Conservation (phyloP, 2,329 filamentous ascomycete species). For the Emmonsia crescens region DNA sequence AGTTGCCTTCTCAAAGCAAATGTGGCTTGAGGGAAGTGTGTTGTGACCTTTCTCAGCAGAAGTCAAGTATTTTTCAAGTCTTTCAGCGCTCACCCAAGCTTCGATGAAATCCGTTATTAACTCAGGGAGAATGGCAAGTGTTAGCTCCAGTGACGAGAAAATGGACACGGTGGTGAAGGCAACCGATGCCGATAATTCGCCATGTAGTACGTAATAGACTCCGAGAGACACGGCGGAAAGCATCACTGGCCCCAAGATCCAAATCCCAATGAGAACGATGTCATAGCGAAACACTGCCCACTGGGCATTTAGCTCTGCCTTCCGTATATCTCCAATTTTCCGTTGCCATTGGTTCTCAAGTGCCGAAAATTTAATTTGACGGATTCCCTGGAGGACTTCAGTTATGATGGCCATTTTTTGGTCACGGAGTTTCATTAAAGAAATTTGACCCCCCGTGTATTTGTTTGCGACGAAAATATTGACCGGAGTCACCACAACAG, state of each 20-base stretch:
- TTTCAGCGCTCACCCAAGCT: slow-evolving; percentile 58
- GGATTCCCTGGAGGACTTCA: slow-evolving; percentile 66
- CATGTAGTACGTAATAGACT: slow-evolving; percentile 55
- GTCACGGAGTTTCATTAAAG: slow-evolving; percentile 65
- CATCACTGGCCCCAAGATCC: slow-evolving; percentile 63
- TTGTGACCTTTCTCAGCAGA: slow-evolving; percentile 52
- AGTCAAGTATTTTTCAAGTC: slow-evolving; percentile 61
- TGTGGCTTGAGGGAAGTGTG: slow-evolving; percentile 45
- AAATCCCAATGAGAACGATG: slow-evolving; percentile 52
- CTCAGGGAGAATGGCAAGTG: slow-evolving; percentile 61
- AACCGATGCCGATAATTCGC: slow-evolving; percentile 56
- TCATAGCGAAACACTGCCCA: slow-evolving; percentile 58
- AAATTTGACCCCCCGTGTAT: slow-evolving; percentile 55
- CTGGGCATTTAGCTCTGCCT: slow-evolving; percentile 55
- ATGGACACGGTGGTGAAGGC: slow-evolving; percentile 70
- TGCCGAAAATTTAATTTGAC: slow-evolving; percentile 77
- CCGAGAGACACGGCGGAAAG: slow-evolving; percentile 61
- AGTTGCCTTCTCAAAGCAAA: slow-evolving; percentile 56
- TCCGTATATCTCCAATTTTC: slow-evolving; percentile 54
- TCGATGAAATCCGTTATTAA: slow-evolving; percentile 60
- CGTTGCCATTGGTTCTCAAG: slow-evolving; percentile 64
- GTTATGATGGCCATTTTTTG: slow-evolving; percentile 65
- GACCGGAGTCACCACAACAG: slow-evolving; percentile 54
- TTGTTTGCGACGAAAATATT: slow-evolving; percentile 57
- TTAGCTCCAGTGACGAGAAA: slow-evolving; percentile 62